Conservation (phyloP, 306 rosid genomes). For the Cicer judaicum region DNA sequence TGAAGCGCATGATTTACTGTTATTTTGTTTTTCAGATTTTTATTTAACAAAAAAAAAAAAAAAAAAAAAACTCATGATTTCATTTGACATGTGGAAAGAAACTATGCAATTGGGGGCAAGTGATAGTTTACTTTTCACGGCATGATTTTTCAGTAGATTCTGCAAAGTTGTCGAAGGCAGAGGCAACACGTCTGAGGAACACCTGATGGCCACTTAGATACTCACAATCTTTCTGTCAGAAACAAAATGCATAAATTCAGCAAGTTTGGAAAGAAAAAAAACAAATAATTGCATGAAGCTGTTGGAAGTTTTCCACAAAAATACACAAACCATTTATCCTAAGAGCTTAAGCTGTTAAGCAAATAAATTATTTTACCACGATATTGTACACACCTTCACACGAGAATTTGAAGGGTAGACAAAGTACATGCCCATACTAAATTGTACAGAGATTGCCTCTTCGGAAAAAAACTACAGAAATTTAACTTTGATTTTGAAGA, state of each 20-base stretch:
- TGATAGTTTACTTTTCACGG: constrained; percentile 75
- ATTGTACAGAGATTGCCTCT: constrained; percentile 6
- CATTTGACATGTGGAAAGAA: constrained; percentile 31
- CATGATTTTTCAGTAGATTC: constrained; percentile 92
- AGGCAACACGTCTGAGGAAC: constrained; percentile 89
- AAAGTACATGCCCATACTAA: not conserved
- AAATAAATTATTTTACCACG: constrained; percentile 5
- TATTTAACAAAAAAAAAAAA: not conserved
- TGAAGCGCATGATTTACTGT: no score
- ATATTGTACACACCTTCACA: not conserved
- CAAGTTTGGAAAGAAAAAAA: constrained; percentile 15
- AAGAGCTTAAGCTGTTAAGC: not conserved
- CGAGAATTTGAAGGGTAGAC: constrained; percentile 26
- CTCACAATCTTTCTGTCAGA: constrained; percentile 92
- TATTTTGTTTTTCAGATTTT: not conserved
- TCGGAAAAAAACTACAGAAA: not conserved
- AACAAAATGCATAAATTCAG: constrained; percentile 32
- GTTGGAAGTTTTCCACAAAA: constrained; percentile 14
- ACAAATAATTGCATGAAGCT: constrained; percentile 35
- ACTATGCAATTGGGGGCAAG: constrained; percentile 38
- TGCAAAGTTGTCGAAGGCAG: constrained; percentile 91
- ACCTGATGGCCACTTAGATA: constrained; percentile 93
- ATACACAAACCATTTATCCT: constrained; percentile 19
- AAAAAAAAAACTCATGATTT: not conserved
- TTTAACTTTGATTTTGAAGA: constrained; percentile 30